Base-by-base conservation (phyloP, 495 filamentous ascomycete species). In the Penicillium psychrofluorescens region DNA sequence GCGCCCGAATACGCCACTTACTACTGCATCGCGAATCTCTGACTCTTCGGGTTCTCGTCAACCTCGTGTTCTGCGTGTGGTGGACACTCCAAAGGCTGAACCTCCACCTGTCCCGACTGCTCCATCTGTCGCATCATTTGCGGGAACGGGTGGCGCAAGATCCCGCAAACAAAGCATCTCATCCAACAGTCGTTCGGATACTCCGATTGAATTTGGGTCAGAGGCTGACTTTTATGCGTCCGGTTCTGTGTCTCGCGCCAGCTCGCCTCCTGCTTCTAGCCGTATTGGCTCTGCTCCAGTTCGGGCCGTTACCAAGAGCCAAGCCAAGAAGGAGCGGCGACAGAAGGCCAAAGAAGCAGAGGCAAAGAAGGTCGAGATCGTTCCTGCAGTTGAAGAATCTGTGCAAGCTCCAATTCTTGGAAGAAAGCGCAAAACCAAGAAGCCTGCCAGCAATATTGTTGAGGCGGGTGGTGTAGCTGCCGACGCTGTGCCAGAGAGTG, bases 391-490 rank as follows among this genome's bases (percentile, higher is more conserved):
- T 10, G 74, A 79, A 46, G 83, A 88, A 48, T 64, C 71, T 5
- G 78, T 83, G 34, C 86, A 91, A 50, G 88, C 78, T 0, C 88
- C 89, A 3, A 92, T 96, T 34, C 67, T 92, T 33, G 86, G 86
- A 28, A 71, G 89, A 32, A 94, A 94, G 68, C 91, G 91, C 67
- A 96, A 95, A 69, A 80, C 88, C 52, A 92, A 88, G 71, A 94
- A 90, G 67, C 75, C 74, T 10, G 62, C 67, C 11, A 45, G 55
- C 11, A 53, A 43, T 14, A 62, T 64, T 22, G 63, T 65, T 9
- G 70, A 70, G 8, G 55, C 65, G 0, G 62, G 71, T 2, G 67
- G 67, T 9, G 53, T 64, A 10, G 57, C 58, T 0, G 52, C 64
- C n/a, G 73, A 73, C 36, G 58, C 56, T 29, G 14, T 31, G 1